These are phyloP conservation scores for Carex scoparia DNA, from an alignment of 176 grass and related monocot genomes.

Conservation along the genomic window DNA sequence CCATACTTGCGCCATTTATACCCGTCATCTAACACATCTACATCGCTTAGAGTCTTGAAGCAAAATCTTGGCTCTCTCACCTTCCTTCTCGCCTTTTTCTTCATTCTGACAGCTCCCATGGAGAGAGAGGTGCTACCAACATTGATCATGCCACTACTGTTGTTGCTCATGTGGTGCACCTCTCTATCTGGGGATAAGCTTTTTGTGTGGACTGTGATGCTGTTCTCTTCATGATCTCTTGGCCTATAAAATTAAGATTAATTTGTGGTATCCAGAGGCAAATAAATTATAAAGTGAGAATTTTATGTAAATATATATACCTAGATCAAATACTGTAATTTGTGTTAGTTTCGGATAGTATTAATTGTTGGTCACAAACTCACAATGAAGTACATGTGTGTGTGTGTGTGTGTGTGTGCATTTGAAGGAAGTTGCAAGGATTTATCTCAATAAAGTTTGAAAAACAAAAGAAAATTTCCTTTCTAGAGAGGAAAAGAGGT, in stretches of 20 bases:
- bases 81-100: conserved; percentile 79
- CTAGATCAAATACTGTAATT: too few relatives aligned
- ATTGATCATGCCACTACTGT: not conserved
- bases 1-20: conserved; percentile 99
- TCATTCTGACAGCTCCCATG: conserved; percentile 51
- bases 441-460: not conserved
- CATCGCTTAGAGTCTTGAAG: conserved; percentile 99
- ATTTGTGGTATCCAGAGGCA: not conserved
- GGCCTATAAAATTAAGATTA: not conserved
- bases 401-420: not conserved
- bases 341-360: not conserved
- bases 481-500: not conserved
- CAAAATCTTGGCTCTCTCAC: conserved; percentile 94
- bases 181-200: conserved; percentile 4
- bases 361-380: not conserved
- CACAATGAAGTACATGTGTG: not conserved
- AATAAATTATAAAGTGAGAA: not conserved
- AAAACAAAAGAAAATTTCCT: not conserved
- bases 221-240: conserved; percentile 27
- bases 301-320: not conserved
- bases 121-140: conserved; percentile 21
- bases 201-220: conserved; percentile 1
- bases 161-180: conserved; percentile 9
- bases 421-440: not conserved
- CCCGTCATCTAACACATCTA: conserved; percentile 95